Base-by-base conservation (phyloP, 257 asterid species). In the Rauvolfia tetraphylla region DNA sequence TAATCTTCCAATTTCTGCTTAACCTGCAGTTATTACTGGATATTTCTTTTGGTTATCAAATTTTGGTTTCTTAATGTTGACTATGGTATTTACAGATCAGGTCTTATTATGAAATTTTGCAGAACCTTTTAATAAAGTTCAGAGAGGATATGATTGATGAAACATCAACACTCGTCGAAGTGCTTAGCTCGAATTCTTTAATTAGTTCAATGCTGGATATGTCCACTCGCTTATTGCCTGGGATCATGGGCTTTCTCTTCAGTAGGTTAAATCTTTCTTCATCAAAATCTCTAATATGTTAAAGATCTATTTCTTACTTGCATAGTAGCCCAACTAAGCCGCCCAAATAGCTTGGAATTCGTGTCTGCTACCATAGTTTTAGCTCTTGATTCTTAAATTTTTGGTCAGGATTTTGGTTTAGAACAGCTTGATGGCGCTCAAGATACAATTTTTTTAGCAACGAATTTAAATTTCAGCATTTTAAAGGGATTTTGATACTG, bases 171-270 rank as follows among this genome's bases (percentile, higher is more conserved):
- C 85, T 95, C 79, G 97, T 97, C 76, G 96, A 95, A 83, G 80
- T 93, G 83, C 99, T 95, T 75, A 93, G 95, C 85, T 87, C 99
- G 68, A 98, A 93, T 46, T 83, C 97, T 20, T 93, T 97, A 56
- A 83, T 95, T 85, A 95, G 97, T 80, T 90, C 98, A 54, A 87
- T 90, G 96, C 89, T 95, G 85, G 99, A 93, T 76, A 84, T 95
- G 97, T 90, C 98, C 70, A 90, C 91, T 76, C 97, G 99, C 72
- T 68, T 81, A 61, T 81, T 95, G 77, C 94, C 99, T 1, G 98
- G 99, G 97, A 93, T 83, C 99, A 95, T 33, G 96, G 89, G 36
- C 90, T 93, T 76, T 98, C 98, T 75, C 89, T 95, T 73, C 98
- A 90, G 74, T 97, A 95, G 97, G 99, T 95, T 78, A 68, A 44